phyloP scores from a whole-genome alignment of 2,329 filamentous ascomycete species.

The Penicillium sp. region DNA sequence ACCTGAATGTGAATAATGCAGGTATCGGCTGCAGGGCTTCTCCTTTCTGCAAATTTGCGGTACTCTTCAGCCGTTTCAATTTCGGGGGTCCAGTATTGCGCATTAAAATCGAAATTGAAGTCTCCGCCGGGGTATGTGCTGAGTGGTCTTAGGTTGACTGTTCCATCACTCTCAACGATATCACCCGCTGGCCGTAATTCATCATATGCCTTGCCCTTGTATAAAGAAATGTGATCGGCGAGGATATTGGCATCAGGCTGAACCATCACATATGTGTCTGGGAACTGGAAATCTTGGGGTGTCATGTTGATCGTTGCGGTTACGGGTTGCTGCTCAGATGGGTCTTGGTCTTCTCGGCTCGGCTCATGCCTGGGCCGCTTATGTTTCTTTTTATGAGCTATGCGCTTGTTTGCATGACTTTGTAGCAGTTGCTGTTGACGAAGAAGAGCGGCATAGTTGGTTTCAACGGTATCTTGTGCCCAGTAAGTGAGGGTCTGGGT shows the following conservation, averaged over 20 bases:
- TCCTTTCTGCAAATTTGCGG: background rate
- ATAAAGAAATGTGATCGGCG: background rate
- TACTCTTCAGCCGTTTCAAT: background rate
- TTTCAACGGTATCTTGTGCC: background rate
- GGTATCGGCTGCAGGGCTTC: background rate
- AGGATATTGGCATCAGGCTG: background rate
- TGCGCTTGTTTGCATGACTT: conserved; percentile 1
- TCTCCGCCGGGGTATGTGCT: conserved; percentile 2
- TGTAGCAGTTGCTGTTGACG: background rate
- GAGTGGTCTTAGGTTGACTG: background rate
- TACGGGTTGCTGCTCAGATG: background rate
- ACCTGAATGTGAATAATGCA: conserved; percentile 5
- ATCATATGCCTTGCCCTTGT: conserved; percentile 1
- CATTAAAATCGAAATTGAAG: conserved; percentile 1
- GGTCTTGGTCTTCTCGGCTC: background rate
- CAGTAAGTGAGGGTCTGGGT: background rate
- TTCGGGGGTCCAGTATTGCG: conserved; percentile 4
- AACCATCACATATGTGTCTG: background rate
- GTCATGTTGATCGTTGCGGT: conserved; percentile 1
- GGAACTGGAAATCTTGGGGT: background rate
- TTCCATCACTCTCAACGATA: background rate
- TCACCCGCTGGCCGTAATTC: background rate
- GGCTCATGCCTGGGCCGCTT: background rate
- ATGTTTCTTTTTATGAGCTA: background rate
- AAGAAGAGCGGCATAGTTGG: conserved; percentile 2